phyloP scores from a whole-genome alignment of 352 stramenopile species.

The Phytopythium boreale region DNA sequence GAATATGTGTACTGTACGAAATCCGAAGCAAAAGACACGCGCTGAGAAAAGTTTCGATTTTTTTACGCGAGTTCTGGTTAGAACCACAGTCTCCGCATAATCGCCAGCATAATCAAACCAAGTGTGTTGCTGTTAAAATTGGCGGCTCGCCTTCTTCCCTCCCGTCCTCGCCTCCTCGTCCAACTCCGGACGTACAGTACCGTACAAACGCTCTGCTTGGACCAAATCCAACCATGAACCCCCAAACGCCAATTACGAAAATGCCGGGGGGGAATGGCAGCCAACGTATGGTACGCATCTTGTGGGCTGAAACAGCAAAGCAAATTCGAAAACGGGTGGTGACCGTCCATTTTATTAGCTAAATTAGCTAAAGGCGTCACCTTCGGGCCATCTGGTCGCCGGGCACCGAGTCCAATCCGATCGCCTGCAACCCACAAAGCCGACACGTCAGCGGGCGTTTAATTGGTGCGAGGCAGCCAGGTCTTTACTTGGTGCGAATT shows the following conservation, averaged over 20 bases:
- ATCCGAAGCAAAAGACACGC: neutral
- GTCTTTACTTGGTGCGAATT: neutral
- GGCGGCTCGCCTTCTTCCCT: too few species aligned
- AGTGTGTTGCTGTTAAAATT: too few species aligned
- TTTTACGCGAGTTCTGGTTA: neutral
- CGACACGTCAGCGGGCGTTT: neutral
- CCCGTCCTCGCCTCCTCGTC: too few species aligned
- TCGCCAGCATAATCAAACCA: neutral
- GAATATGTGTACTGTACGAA: neutral
- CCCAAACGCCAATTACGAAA: neutral
- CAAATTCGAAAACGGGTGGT: too few species aligned
- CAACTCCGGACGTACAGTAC: too few species aligned
- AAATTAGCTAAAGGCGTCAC: neutral
- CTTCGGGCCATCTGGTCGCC: neutral
- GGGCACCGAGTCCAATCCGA: neutral
- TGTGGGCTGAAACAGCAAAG: neutral
- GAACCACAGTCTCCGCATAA: neutral
- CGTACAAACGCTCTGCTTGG: too few species aligned
- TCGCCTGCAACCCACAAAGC: neutral
- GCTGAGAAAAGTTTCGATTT: conserved; percentile 3
- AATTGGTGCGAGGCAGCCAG: neutral
- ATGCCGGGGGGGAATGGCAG: neutral
- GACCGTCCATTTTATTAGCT: too few species aligned
- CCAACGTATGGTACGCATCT: neutral
- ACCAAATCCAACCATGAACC: too few species aligned